A percentile compares a stretch with the other conserved stretches of the same genome.
phyloP scores from a whole-genome alignment of 1,284 basidiomycete species.

The Wallemia hederae region DNA sequence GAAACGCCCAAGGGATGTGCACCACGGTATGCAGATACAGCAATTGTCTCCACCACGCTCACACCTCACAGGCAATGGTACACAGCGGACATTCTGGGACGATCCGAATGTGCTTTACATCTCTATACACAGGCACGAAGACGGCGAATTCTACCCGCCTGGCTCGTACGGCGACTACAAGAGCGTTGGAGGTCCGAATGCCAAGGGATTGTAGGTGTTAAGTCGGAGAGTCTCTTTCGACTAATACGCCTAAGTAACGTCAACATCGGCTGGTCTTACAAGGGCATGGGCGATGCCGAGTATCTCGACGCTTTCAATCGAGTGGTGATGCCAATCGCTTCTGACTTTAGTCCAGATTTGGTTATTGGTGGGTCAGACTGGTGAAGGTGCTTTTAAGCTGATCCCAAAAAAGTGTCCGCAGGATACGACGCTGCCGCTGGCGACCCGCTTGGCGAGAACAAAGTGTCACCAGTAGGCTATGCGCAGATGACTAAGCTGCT shows the following conservation, averaged over 20 bases:
- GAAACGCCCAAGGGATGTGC: conserved; percentile 49
- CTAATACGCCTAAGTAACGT: conserved; percentile 30
- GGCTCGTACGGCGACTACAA: conserved; percentile 61
- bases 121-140: conserved; percentile 81
- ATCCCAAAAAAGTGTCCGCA: conserved; percentile 47
- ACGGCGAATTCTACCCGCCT: conserved; percentile 70
- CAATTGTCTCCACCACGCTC: too few species aligned
- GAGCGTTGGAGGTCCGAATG: conserved; percentile 53
- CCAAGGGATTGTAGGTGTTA: conserved; percentile 45
- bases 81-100: conserved; percentile 76
- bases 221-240: too few species aligned
- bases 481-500: conserved; percentile 98
- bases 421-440: conserved; percentile 91
- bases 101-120: conserved; percentile 75
- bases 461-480: conserved; percentile 75
- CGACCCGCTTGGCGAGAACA: conserved; percentile 67
- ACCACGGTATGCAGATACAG: conserved; percentile 31
- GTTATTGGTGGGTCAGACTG: conserved; percentile 45
- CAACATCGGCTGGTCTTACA: conserved; percentile 79
- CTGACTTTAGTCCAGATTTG: conserved; percentile 82
- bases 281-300: conserved; percentile 75
- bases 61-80: conserved; percentile 56
- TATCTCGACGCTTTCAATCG: conserved; percentile 90
- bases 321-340: conserved; percentile 84
- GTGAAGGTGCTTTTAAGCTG: too few species aligned